These are phyloP conservation scores for Tillandsia fasciculata DNA, from an alignment of 176 grass and related monocot genomes.

Conservation along the genomic window DNA sequence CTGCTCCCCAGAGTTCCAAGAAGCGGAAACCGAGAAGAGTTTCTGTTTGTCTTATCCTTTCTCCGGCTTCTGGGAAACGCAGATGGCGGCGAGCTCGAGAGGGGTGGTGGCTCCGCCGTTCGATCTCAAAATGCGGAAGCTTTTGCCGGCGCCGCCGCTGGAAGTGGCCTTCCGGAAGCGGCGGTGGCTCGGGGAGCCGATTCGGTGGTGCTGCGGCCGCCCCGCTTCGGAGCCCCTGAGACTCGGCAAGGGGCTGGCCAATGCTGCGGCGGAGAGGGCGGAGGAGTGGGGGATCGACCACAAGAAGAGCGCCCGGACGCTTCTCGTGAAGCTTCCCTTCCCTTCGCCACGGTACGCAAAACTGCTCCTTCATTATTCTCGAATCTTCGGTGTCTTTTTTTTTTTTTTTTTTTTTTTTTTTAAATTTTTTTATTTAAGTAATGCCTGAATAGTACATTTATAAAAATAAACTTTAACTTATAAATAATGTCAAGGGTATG, in stretches of 20 bases:
- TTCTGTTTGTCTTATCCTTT: no score
- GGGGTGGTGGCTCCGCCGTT: constrained; percentile 42
- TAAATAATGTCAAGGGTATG: no score
- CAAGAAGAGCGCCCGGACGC: constrained; percentile 34
- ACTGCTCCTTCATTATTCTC: no score
- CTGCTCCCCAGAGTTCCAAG: no score
- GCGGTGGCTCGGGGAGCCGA: constrained; percentile 4
- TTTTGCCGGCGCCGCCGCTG: constrained; percentile 4
- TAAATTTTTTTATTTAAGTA: no score
- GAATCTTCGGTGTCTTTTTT: no score
- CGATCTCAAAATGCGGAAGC: constrained; percentile 27
- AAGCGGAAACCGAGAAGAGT: no score
- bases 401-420: no score
- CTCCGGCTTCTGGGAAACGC: background rate
- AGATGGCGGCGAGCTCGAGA: constrained; percentile 64
- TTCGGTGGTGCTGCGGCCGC: constrained; percentile 39
- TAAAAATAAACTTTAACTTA: no score
- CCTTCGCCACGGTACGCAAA: constrained; percentile 44
- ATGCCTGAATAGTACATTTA: no score
- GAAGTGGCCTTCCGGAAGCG: background rate
- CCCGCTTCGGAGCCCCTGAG: constrained; percentile 17
- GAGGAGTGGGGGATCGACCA: constrained; percentile 22
- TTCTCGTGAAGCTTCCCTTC: constrained; percentile 30
- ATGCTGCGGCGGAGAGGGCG: constrained; percentile 25
- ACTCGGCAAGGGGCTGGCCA: constrained; percentile 18